Evolutionary conservation across 495 filamentous ascomycete species (phyloP).

Genomic region (Penicillium egyptiacum): DNA sequence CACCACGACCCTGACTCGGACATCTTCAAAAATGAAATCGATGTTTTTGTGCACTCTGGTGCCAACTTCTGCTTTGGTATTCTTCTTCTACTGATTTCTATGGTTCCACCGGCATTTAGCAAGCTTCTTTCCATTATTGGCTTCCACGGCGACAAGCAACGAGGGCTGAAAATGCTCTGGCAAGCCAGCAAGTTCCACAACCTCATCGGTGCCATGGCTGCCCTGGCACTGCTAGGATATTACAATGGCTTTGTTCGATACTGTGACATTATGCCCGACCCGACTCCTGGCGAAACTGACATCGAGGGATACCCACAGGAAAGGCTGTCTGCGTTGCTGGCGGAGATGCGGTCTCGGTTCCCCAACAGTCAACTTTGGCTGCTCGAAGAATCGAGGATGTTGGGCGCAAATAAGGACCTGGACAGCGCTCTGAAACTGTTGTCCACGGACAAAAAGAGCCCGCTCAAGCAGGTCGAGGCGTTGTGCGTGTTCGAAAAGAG

Average conservation of each 20-base stretch:
- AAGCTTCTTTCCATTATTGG: slow-evolving; percentile 85
- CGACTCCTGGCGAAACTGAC: slow-evolving; percentile 49
- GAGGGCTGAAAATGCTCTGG: slow-evolving; percentile 86
- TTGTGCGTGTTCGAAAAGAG: slow-evolving; percentile 82
- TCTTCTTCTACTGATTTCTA: slow-evolving; percentile 78
- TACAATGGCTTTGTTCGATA: slow-evolving; percentile 85
- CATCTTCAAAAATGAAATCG: slow-evolving; percentile 66
- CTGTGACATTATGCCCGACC: slow-evolving; percentile 78
- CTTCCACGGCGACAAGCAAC: slow-evolving; percentile 85
- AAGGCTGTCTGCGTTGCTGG: slow-evolving; percentile 65
- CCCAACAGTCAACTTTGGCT: slow-evolving; percentile 84
- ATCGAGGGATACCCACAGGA: slow-evolving; percentile 71
- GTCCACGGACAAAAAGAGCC: slow-evolving; percentile 54
- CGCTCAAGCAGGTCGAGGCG: slow-evolving; percentile 81
- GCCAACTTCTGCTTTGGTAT: slow-evolving; percentile 87
- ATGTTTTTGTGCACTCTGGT: slow-evolving; percentile 86
- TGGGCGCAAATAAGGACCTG: slow-evolving; percentile 64
- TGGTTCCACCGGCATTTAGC: slow-evolving; percentile 87
- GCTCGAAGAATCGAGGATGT: slow-evolving; percentile 83
- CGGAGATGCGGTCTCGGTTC: slow-evolving; percentile 72
- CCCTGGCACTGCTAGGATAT: slow-evolving; percentile 75
- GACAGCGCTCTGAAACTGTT: slow-evolving; percentile 68
- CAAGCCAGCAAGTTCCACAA: slow-evolving; percentile 84
- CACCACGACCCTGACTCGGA: slow-evolving; percentile 52
- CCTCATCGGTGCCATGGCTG: slow-evolving; percentile 88